Evolutionary conservation across 208 protist genomes (phyloP), one percentile per base, ranked within the genome.

Genomic region (Porcisia deanei): DNA sequence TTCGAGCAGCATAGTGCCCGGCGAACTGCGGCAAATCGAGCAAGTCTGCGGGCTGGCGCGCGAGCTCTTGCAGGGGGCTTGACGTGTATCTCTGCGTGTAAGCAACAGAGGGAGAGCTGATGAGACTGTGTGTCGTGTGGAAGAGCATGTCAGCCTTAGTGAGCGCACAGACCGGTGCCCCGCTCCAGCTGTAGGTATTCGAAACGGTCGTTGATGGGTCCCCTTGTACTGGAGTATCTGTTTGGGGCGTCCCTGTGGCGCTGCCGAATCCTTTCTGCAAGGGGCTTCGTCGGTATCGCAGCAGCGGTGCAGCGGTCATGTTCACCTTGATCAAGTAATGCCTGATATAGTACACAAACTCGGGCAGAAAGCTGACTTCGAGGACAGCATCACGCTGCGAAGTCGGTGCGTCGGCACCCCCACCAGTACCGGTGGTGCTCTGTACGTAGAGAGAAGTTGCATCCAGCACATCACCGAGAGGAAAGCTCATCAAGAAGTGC

Each of bases 61-160:
- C 77, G 16, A 75, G 55, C 41, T 84, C 74, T 54, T 83, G 67
- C 37, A 94, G 82, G 20, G 86, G 89, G 73, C 89, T 92, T 2
- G 78, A 65, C 3, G 79, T 85, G 81, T 92, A 91, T 47, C 74
- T 80, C 47, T 84, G 45, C 43, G 78, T 82, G 66, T 91, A 90
- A 55, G 82, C 74, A n/a, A 91, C 86, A 53, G 88, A 80, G 9
- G 82, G 85, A 6, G 84, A 88, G 53, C 70, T 83, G 71, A 84
- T 81, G 57, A 93, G 80, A 12, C 80, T 80, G 53, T 83, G 80
- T 0, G 84, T 93, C 10, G 87, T 82, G 80, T 87, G 77, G 53
- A 94, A 94, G 25, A 84, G 49, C 59, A 94, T 59, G 70, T 94
- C 88, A 5, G 84, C 89, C 85, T 93, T 88, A 0, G 86, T 89